These are phyloP conservation scores for Leccinum aurantiacum DNA, from an alignment of 768 basidiomycete species.

Conservation along the genomic window DNA sequence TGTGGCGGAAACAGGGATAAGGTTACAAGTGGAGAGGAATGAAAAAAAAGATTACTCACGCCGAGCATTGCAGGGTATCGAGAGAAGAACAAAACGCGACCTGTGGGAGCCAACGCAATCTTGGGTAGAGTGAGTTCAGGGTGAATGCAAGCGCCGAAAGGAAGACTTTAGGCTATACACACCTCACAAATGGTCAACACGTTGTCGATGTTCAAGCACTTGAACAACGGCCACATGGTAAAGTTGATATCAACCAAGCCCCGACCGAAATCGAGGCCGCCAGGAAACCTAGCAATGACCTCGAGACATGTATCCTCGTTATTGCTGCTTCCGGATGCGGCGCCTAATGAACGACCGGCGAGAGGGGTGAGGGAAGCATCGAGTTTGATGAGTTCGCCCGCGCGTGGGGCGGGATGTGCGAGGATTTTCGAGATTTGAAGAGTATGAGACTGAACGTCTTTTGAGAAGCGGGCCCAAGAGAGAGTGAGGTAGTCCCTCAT, in stretches of 20 bases:
- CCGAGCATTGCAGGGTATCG: slow-evolving; percentile 91
- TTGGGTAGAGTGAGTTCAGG: slow-evolving; percentile 26
- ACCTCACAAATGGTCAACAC: slow-evolving; percentile 93
- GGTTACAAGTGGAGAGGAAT: not conserved
- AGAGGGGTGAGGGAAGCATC: slow-evolving; percentile 69
- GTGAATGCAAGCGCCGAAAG: not conserved
- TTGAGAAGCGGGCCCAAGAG: slow-evolving; percentile 91
- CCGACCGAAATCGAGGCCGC: slow-evolving; percentile 89
- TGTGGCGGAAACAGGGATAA: slow-evolving; percentile 27
- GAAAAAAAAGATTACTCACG: slow-evolving; percentile 37
- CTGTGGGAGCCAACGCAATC: slow-evolving; percentile 87
- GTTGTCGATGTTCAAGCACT: slow-evolving; percentile 89
- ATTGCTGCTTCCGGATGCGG: slow-evolving; percentile 29
- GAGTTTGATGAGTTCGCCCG: slow-evolving; percentile 82
- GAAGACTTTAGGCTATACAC: not conserved
- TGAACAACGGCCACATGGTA: slow-evolving; percentile 96
- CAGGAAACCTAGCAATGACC: slow-evolving; percentile 87
- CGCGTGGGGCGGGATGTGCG: slow-evolving; percentile 82
- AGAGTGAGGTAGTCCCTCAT: slow-evolving; percentile 97
- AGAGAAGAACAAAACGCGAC: slow-evolving; percentile 84
- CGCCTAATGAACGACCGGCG: slow-evolving; percentile 43
- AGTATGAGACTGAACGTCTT: slow-evolving; percentile 91
- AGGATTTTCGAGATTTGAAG: slow-evolving; percentile 87
- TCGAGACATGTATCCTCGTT: slow-evolving; percentile 57
- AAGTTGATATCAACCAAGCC: slow-evolving; percentile 93